These are phyloP conservation scores for Vaccinium macrocarpon DNA, from an alignment of 148 eudicot genomes.

Conservation along the genomic window DNA sequence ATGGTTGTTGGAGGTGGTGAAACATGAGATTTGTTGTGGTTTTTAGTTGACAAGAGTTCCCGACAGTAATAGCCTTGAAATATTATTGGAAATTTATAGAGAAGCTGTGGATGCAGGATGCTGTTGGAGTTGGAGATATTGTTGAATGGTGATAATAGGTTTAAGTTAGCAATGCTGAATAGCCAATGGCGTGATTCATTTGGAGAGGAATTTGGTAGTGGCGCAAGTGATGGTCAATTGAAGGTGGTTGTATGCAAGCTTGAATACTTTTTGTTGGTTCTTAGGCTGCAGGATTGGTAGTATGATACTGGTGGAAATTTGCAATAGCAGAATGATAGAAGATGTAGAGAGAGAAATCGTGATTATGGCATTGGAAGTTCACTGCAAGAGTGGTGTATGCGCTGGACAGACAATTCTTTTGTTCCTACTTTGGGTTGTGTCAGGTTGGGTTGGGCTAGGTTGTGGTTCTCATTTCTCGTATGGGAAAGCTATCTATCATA, in stretches of 20 bases:
- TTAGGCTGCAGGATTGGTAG: constrained; percentile 4
- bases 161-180: background rate
- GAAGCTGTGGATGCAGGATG: background rate
- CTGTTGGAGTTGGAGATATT: background rate
- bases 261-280: background rate
- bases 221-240: constrained; percentile 2
- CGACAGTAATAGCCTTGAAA: background rate
- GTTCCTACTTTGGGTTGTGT: background rate
- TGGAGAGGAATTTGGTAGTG: background rate
- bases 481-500: no score
- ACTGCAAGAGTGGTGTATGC: background rate
- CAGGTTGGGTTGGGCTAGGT: background rate
- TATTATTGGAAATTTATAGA: background rate
- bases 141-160: background rate
- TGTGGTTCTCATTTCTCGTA: background rate
- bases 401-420: background rate
- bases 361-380: background rate
- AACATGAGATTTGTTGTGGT: background rate
- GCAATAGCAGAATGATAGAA: background rate
- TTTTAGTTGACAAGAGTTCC: background rate
- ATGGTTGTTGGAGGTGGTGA: constrained; percentile 7
- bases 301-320: background rate
- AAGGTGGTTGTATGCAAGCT: constrained; percentile 5
- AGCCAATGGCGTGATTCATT: background rate
- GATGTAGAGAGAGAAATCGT: background rate